phyloP scores from a whole-genome alignment of 495 filamentous ascomycete genomes.

The Filosporella fistucella region DNA sequence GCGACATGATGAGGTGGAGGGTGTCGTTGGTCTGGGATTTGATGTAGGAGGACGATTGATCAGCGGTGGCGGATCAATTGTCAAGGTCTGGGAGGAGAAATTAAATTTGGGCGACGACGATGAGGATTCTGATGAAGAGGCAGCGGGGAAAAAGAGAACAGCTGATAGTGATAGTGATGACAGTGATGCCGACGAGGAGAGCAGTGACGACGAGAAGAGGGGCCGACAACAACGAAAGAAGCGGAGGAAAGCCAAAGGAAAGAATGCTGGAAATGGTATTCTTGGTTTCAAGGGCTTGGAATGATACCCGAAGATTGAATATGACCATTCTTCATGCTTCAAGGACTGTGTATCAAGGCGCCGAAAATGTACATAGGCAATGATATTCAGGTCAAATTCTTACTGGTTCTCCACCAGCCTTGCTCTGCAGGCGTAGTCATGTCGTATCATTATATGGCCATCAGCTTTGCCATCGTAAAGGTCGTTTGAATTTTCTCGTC shows the following conservation, averaged over 20 bases:
- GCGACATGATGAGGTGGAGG: slow-evolving; percentile 79
- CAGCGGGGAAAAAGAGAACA: slow-evolving; percentile 27
- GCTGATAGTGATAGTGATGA: slow-evolving; percentile 11
- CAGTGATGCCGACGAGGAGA: slow-evolving; percentile 20
- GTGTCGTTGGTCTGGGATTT: slow-evolving; percentile 72
- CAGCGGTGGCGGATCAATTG: slow-evolving; percentile 71
- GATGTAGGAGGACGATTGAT: slow-evolving; percentile 82
- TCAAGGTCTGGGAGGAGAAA: slow-evolving; percentile 81
- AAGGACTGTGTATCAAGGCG: too few relatives aligned
- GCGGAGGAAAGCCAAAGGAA: slow-evolving; percentile 55
- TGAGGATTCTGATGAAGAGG: slow-evolving; percentile 30
- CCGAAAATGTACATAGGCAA: too few relatives aligned
- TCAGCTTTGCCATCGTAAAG: too few relatives aligned
- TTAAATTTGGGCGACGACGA: slow-evolving; percentile 32
- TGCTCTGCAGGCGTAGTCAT: too few relatives aligned
- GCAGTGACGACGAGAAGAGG: slow-evolving; percentile 26
- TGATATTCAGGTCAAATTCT: too few relatives aligned
- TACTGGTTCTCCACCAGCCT: too few relatives aligned
- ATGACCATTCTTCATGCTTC: too few relatives aligned
- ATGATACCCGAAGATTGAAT: slow-evolving; percentile 7
- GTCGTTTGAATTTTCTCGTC: too few relatives aligned
- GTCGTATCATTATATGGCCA: too few relatives aligned
- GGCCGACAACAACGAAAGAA: slow-evolving; percentile 39
- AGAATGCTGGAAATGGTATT: slow-evolving; percentile 51
- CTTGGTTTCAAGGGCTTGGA: slow-evolving; percentile 63